These are phyloP conservation scores for Verticillium albo-atrum DNA, from an alignment of 2,329 filamentous ascomycete species.

Conservation along the genomic window DNA sequence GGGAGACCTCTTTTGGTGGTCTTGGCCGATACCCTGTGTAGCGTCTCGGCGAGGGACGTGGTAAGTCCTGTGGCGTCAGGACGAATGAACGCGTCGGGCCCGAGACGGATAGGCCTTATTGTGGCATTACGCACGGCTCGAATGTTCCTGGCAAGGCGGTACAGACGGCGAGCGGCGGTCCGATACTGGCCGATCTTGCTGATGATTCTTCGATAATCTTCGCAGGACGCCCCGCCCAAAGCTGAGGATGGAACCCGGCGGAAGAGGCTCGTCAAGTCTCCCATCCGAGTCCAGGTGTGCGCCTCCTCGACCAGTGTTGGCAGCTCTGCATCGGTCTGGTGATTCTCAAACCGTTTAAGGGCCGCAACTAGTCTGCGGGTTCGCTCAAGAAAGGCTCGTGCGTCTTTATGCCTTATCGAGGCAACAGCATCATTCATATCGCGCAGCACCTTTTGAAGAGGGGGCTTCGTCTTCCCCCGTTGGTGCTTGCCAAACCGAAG, in stretches of 20 bases:
- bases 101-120: neutral
- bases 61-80: neutral
- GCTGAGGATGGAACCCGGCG: neutral
- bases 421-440: neutral
- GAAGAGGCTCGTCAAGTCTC: constrained; percentile 14
- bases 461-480: constrained; percentile 9
- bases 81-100: neutral
- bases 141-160: constrained; percentile 22
- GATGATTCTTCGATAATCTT: constrained; percentile 24
- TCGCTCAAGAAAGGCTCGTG: constrained; percentile 9
- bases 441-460: constrained; percentile 1
- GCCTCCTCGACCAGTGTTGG: constrained; percentile 23
- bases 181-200: constrained; percentile 31
- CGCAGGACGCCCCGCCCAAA: constrained; percentile 8
- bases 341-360: constrained; percentile 17
- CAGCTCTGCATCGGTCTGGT: constrained; percentile 17
- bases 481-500: constrained; percentile 14
- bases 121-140: neutral
- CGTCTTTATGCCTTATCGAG: neutral
- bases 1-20: neutral
- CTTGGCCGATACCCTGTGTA: neutral
- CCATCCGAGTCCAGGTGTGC: constrained; percentile 16
- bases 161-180: constrained; percentile 26
- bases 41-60: neutral
- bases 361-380: constrained; percentile 17